phyloP scores from a whole-genome alignment of 495 filamentous ascomycete species.

The Hyaloscypha hepaticicola region DNA sequence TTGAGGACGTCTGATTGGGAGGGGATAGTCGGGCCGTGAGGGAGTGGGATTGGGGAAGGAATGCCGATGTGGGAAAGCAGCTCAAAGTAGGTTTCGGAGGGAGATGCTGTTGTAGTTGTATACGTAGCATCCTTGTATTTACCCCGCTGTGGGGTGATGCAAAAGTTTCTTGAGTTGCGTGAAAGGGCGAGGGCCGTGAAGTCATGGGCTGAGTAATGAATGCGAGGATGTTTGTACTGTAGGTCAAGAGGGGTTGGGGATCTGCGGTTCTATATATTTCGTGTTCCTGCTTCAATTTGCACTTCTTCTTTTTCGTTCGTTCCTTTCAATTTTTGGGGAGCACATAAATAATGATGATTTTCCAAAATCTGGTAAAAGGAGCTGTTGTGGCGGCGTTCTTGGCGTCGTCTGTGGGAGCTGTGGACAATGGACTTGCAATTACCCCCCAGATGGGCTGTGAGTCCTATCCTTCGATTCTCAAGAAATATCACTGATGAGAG shows the following conservation, averaged over 20 bases:
- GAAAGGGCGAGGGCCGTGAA: background rate
- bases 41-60: too few relatives aligned
- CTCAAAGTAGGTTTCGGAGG: background rate
- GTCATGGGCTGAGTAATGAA: background rate
- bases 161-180: background rate
- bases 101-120: background rate
- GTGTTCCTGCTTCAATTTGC: background rate
- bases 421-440: conserved; percentile 32
- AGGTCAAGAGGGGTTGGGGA: background rate
- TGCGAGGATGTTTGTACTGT: background rate
- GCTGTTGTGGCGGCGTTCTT: conserved; percentile 12
- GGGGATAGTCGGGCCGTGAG: background rate
- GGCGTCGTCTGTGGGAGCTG: conserved; percentile 14
- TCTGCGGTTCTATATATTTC: background rate
- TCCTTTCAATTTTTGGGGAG: background rate
- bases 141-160: background rate
- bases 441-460: conserved; percentile 33
- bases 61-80: background rate
- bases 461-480: background rate
- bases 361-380: conserved; percentile 7
- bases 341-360: conserved; percentile 14
- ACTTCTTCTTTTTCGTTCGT: background rate
- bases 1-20: background rate
- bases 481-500: background rate
- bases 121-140: too few relatives aligned